Percentiles rank a stretch among this genome's conserved stretches.
These are phyloP conservation scores for Blastobotrys apis DNA, from an alignment of 1,139 yeast genomes.

Conservation along the genomic window DNA sequence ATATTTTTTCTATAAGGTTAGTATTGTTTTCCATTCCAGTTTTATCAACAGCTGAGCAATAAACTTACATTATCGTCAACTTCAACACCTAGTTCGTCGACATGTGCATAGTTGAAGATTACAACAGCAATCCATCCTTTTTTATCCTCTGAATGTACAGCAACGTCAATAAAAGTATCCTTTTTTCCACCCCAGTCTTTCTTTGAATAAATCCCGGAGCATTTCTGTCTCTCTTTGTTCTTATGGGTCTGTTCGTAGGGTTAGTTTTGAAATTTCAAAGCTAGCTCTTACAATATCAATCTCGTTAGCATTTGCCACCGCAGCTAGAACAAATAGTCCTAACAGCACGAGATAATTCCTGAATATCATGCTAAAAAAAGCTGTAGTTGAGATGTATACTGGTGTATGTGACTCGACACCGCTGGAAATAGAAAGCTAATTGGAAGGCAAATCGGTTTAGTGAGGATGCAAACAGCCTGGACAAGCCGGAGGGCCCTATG, in stretches of 20 bases:
- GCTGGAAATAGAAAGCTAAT: no score
- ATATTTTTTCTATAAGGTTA: conserved; percentile 43
- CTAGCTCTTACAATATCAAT: conserved; percentile 9
- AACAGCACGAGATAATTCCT: no score
- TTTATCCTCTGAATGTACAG: conserved; percentile 41
- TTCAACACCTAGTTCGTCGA: conserved; percentile 58
- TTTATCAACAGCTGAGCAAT: no score
- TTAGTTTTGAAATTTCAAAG: background rate
- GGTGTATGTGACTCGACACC: no score
- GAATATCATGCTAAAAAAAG: no score
- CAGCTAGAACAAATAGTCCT: background rate
- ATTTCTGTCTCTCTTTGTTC: conserved; percentile 51
- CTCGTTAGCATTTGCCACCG: conserved; percentile 8
- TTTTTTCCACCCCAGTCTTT: conserved; percentile 82
- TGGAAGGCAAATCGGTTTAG: no score
- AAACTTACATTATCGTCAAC: conserved; percentile 28
- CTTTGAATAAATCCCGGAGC: conserved; percentile 87
- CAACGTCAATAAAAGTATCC: conserved; percentile 40
- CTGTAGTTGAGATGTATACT: no score
- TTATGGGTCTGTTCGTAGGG: background rate
- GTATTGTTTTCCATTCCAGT: conserved; percentile 1
- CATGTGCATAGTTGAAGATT: conserved; percentile 79
- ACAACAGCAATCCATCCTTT: conserved; percentile 55
- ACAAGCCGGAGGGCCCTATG: no score
- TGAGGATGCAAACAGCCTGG: no score